Evolutionary conservation across 345 rosid species (phyloP).

Genomic region (Isatis tinctoria): DNA sequence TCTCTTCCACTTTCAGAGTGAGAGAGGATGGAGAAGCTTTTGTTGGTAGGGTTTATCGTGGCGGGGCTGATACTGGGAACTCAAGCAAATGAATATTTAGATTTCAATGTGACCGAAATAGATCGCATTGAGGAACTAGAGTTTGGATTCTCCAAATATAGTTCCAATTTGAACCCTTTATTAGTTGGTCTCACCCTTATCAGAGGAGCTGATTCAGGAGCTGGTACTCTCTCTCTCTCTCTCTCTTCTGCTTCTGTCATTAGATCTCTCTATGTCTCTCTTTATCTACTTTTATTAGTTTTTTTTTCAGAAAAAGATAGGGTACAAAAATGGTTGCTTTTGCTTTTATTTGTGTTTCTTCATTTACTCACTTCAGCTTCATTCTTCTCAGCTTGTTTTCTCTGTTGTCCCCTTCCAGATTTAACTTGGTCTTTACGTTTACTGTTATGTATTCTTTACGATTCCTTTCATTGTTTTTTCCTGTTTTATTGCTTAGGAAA

Average conservation of each 20-base stretch:
- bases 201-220: conserved; percentile 71
- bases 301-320: not conserved
- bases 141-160: conserved; percentile 43
- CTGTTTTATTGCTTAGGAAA: not conserved
- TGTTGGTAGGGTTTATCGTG: conserved; percentile 34
- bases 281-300: not conserved
- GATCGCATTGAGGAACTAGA: conserved; percentile 43
- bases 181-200: conserved; percentile 91
- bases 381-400: conserved; percentile 4
- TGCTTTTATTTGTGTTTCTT: not conserved
- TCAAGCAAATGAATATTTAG: conserved; percentile 42
- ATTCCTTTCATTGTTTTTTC: not conserved
- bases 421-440: conserved; percentile 15
- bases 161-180: conserved; percentile 35
- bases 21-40: conserved; percentile 37
- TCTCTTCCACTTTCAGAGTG: conserved; percentile 7
- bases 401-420: conserved; percentile 13
- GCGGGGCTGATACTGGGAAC: conserved; percentile 27
- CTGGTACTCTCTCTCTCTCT: conserved; percentile 49
- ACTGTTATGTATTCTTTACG: not conserved
- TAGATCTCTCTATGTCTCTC: not conserved
- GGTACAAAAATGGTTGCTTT: not conserved
- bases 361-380: conserved; percentile 24
- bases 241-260: not conserved
- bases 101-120: conserved; percentile 56